These are phyloP conservation scores for Thalassiosira mediterranea DNA, from an alignment of 352 stramenopile species.

Conservation along the genomic window DNA sequence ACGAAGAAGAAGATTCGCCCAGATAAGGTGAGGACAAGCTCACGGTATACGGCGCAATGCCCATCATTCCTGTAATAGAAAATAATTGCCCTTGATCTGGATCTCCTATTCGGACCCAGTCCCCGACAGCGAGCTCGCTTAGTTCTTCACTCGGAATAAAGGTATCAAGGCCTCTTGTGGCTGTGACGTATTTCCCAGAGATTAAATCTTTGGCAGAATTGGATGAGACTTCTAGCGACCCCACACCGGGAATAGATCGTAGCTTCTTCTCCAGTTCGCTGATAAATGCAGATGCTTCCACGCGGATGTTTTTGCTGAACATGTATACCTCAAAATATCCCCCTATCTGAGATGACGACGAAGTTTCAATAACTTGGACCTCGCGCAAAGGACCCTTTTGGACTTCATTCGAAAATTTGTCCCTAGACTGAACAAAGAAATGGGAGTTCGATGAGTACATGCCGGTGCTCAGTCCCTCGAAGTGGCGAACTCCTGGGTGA, in stretches of 20 bases:
- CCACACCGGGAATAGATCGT: slow-evolving; percentile 86
- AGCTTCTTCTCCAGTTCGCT: slow-evolving; percentile 83
- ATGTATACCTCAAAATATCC: slow-evolving; percentile 86
- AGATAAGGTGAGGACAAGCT: slow-evolving; percentile 90
- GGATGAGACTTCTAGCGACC: slow-evolving; percentile 88
- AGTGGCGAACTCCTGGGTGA: slow-evolving; percentile 59
- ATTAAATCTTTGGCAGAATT: slow-evolving; percentile 87
- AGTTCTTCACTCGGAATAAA: slow-evolving; percentile 77
- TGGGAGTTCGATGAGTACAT: slow-evolving; percentile 69
- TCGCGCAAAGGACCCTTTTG: slow-evolving; percentile 87
- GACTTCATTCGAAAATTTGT: slow-evolving; percentile 90
- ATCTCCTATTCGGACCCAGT: slow-evolving; percentile 92
- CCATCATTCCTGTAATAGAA: slow-evolving; percentile 83
- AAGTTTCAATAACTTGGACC: slow-evolving; percentile 91
- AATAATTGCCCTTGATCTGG: slow-evolving; percentile 86
- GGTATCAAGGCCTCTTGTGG: slow-evolving; percentile 87
- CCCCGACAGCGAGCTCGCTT: slow-evolving; percentile 83
- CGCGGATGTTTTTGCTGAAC: slow-evolving; percentile 77
- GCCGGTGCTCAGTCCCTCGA: slow-evolving; percentile 75
- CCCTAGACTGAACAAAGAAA: slow-evolving; percentile 92
- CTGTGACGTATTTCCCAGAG: slow-evolving; percentile 69
- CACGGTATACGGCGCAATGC: slow-evolving; percentile 75
- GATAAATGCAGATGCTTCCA: slow-evolving; percentile 84
- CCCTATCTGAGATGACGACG: slow-evolving; percentile 61
- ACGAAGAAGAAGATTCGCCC: slow-evolving; percentile 65